Conservation (phyloP, 2,329 filamentous ascomycete genomes). For the Pyricularia sp. region DNA sequence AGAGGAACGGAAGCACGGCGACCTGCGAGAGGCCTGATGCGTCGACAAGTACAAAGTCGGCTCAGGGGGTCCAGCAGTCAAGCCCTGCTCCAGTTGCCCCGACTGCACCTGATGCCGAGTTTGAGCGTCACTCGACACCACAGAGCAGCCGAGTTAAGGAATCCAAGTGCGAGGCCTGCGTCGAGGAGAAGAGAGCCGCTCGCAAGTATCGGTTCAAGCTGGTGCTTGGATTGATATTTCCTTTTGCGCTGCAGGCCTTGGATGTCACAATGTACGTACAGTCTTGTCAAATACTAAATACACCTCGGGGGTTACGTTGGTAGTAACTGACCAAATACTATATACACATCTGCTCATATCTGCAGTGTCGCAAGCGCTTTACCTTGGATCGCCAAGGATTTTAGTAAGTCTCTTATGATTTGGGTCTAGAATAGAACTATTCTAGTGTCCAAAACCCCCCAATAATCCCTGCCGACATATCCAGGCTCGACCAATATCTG, state of each 20-base stretch:
- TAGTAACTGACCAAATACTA: not conserved
- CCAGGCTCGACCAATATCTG: no score
- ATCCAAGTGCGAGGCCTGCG: conserved; percentile 6
- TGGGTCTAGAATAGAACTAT: no score
- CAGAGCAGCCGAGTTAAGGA: not conserved
- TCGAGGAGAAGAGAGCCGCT: conserved; percentile 21
- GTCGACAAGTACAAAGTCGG: not conserved
- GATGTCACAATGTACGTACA: conserved; percentile 46
- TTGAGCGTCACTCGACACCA: not conserved
- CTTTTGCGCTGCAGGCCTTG: conserved; percentile 51
- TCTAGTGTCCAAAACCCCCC: not conserved
- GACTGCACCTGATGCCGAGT: not conserved
- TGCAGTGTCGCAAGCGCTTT: conserved; percentile 41
- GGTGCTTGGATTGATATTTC: conserved; percentile 46
- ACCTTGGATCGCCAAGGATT: conserved; percentile 55
- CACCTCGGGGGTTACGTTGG: not conserved
- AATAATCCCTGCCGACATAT: not conserved
- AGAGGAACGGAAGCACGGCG: not conserved
- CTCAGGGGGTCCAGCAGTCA: not conserved
- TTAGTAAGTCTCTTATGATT: conserved; percentile 32
- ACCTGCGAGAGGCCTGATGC: not conserved
- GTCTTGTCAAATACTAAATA: not conserved
- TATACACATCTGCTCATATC: not conserved
- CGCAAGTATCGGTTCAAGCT: conserved; percentile 46
- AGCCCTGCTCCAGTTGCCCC: not conserved